Base-by-base conservation (phyloP, 495 filamentous ascomycete species). In the Lophiotrema nucula region DNA sequence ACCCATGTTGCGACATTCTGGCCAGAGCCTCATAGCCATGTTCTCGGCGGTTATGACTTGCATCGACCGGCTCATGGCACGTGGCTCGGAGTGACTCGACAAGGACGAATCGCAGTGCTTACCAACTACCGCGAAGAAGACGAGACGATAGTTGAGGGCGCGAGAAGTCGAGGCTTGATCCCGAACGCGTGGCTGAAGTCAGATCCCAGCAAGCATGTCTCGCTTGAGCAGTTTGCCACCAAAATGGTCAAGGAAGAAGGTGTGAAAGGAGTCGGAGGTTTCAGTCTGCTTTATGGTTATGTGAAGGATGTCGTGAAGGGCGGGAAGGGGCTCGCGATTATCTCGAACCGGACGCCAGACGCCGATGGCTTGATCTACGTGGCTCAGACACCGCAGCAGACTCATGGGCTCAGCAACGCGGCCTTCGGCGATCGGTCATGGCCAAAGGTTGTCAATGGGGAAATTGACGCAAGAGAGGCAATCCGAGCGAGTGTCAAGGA, bases 121-220 rank as follows among this genome's bases (percentile, higher is more conserved):
- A 97, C 95, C 50, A 99, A 99, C 76, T 97, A 90, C 68, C 87
- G 89, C 49, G 93, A 97, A 75, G 79, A 83, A 47, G 83, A 81
- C 42, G 57, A 62, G 15, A 45, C 25, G 4, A 74, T 84, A 35
- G 70, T 84, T 22, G 67, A 74, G 46, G 86, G 83, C 8, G 75
- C 76, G 41, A 79, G 82, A 53, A 92, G 88, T 67, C 82, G 93
- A 26, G 93, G 93, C 18, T 82, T 77, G 12, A 89, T 97, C 72
- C 88, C 95, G 33, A 95, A 87, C 46, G 85, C 82, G n/a, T 97
- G 90, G 81, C 72, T 98, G n/a, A 83, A 78, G 1, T 24, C 56
- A 66, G n/a, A 65, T 26, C 74, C 39, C 3, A 53, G 69, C 6
- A 50, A 52, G n/a, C 19, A 57, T 22, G 69, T 74, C 46, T 66